phyloP scores from a whole-genome alignment of 164 flowering plant genomes.

The Piper longum region DNA sequence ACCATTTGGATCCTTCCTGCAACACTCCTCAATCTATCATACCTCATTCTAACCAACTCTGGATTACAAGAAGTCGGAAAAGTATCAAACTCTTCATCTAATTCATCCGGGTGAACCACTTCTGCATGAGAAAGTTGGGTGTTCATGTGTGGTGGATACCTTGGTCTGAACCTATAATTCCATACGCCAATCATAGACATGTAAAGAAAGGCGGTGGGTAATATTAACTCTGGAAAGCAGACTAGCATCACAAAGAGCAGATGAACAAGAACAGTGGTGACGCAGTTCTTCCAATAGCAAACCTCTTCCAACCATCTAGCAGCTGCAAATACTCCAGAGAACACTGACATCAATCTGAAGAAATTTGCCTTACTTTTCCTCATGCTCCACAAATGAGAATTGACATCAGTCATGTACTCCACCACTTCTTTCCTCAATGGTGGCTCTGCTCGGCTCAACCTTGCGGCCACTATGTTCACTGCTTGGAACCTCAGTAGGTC shows the following conservation, averaged over 20 bases:
- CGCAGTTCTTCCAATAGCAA: conserved; percentile 34
- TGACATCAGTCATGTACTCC: conserved; percentile 46
- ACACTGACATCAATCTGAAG: conserved; percentile 18
- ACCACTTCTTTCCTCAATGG: conserved; percentile 45
- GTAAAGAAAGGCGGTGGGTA: conserved; percentile 19
- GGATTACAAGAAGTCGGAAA: conserved; percentile 26
- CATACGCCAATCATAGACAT: conserved; percentile 25
- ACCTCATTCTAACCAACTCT: conserved; percentile 27
- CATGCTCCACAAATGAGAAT: conserved; percentile 42
- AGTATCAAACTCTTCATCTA: conserved; percentile 55
- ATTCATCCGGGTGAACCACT: conserved; percentile 20
- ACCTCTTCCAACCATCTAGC: conserved; percentile 27
- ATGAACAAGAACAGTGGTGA: conserved; percentile 23
- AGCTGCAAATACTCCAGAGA: conserved; percentile 13
- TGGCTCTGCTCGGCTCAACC: conserved; percentile 45
- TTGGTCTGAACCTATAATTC: conserved; percentile 24
- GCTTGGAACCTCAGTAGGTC: conserved; percentile 37
- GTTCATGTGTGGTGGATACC: conserved; percentile 47
- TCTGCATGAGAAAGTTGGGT: conserved; percentile 34
- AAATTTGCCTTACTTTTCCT: conserved; percentile 38
- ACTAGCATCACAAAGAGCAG: conserved; percentile 22
- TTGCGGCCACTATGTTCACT: conserved; percentile 16
- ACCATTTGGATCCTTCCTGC: conserved; percentile 38
- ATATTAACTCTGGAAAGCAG: conserved; percentile 22
- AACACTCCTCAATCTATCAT: conserved; percentile 36